Evolutionary conservation across 1,284 basidiomycete genomes (phyloP), one percentile per base, ranked within the genome.

Genomic region (Boletellus dicymbophilus): DNA sequence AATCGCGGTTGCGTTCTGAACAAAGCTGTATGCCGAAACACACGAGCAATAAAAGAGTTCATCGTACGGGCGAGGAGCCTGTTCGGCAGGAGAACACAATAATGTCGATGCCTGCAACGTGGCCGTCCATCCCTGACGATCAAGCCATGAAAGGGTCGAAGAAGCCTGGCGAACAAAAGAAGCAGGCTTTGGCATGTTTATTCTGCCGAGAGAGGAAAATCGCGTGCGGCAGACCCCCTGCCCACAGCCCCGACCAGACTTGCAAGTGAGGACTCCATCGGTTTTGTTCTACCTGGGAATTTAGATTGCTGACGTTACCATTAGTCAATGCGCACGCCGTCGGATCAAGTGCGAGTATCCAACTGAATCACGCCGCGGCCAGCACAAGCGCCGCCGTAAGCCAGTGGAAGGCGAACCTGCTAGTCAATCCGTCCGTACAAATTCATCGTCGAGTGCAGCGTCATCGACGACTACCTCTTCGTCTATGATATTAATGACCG

Each of bases 281-380:
- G 7, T 9, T 51, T 33, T 33, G 15, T 41, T 53, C 41, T 36
- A 41, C 44, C 37, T 51, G 43, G 44, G 37, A 51, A 52, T 37
- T 33, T 31, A 33, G 52, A 44, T n/a, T 38, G 46, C 50, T 69
- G 36, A 70, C 56, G 53, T 61, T 60, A 53, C 42, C 41, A 41
- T 53, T 58, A 80, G 77, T 51, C 77, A 80, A 61, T 79, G 77
- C 51, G 64, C 71, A 46, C 71, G 78, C 51, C 74, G 77, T 44
- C 68, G 68, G 37, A 72, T 78, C 51, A 65, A 68, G 46, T 79
- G 77, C 58, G 72, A 73, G 50, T 80, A 78, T 56, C 77, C 77
- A 27, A 78, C 75, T 51, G 77, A 80, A 58, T 80, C 75, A 13
- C 73, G 75, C 37, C 71, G 79, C 30, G 79, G 77, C 2, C 77